These are phyloP conservation scores for Pterocarpus macrocarpus DNA, from an alignment of 306 rosid species.

Conservation along the genomic window DNA sequence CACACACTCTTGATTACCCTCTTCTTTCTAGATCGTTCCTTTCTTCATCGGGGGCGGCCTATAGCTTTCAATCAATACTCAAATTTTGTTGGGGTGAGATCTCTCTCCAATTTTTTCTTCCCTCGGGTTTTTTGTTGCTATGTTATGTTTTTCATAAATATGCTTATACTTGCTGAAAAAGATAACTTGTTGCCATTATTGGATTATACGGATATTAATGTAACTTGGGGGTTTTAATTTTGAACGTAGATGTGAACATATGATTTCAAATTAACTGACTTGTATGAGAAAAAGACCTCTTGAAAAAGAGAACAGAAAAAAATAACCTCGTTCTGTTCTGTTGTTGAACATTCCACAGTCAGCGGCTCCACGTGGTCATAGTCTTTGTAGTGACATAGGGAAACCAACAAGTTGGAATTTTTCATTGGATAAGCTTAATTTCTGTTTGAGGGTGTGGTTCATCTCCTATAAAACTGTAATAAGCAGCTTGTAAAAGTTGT, in stretches of 20 bases:
- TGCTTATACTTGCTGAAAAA: conserved; percentile 18
- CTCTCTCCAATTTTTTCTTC: conserved; percentile 28
- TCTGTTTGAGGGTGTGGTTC: conserved; percentile 37
- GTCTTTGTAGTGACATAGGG: conserved; percentile 45
- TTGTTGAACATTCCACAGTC: conserved; percentile 49
- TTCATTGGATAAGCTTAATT: conserved; percentile 19
- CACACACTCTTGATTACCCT: conserved; percentile 38
- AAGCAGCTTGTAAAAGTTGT: conserved; percentile 41
- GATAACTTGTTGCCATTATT: conserved; percentile 45
- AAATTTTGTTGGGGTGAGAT: conserved; percentile 61
- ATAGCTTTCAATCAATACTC: conserved; percentile 47
- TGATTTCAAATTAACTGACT: conserved; percentile 55
- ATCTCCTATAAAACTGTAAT: conserved; percentile 44
- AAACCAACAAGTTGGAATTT: conserved; percentile 30
- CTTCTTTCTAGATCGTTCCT: conserved; percentile 57
- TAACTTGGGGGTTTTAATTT: conserved; percentile 37
- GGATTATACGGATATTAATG: conserved; percentile 32
- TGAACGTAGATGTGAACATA: conserved; percentile 61
- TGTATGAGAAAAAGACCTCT: conserved; percentile 51
- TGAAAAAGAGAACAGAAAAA: not conserved
- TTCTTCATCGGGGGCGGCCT: conserved; percentile 42
- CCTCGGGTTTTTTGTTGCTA: conserved; percentile 9
- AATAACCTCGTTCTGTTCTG: not conserved
- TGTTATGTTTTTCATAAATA: not conserved
- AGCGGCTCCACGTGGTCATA: conserved; percentile 51